Evolutionary conservation across 768 basidiomycete genomes (phyloP), one percentile per base, ranked within the genome.

Genomic region (Lactifluus rugatus): DNA sequence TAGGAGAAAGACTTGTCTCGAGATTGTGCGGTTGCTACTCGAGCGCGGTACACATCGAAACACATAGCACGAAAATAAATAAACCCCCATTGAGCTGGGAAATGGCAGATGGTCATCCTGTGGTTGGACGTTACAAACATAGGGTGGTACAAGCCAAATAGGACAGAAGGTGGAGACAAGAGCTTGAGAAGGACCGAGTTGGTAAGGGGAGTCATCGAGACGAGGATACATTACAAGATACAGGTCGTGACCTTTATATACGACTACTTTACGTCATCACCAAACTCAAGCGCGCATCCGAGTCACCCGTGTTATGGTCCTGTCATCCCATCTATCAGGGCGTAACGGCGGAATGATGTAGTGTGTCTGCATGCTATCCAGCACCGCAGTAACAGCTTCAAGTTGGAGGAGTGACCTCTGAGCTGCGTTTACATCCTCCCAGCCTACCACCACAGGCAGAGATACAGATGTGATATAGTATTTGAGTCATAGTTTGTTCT

Each of bases 1-100:
- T 17, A 26, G 8, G 36, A 56, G 9, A 17, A 48, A 28, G 47
- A 31, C 26, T 41, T 39, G 37, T 48, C 46, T 14, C 21, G 54
- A 55, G 54, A 21, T 55, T 55, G 54, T 47, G 54, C 48, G 54
- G 54, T 55, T 55, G 54, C 54, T 55, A 55, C 54, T 55, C 54
- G 54, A 56, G 54, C 54, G 54, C 47, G 54, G 47, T 56, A 56
- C 54, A 48, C 47, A 8, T 48, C 21, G 41, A 32, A 31, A 23
- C 31, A 37, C 28, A 28, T 42, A 55, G 47, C 34, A 21, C 36
- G 13, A 8, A 31, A n/a, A 55, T 21, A 17, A 5, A 14, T 28
- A 25, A n/a, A n/a, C 44, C 46, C 37, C 2, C n/a, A n/a, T 28
- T 32, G 3, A 16, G 23, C 10, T 5, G 14, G 23, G 19, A 9